phyloP scores from a whole-genome alignment of 176 grass and related monocot genomes.

The Aegilops longissima region DNA sequence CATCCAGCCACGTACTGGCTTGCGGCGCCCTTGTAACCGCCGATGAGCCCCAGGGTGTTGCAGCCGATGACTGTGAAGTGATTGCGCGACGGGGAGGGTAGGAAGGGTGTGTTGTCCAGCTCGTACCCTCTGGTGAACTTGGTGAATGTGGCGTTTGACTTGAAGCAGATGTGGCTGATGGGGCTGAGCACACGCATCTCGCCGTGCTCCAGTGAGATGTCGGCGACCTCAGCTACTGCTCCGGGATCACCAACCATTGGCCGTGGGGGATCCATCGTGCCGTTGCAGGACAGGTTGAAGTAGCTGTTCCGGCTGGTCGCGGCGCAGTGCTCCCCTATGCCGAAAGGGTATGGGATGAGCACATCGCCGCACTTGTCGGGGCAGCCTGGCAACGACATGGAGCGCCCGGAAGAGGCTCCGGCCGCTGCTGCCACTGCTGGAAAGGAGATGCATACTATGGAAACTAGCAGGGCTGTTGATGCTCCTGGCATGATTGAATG shows the following conservation, averaged over 20 bases:
- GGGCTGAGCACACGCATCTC: not conserved
- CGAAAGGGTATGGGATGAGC: constrained; percentile 22
- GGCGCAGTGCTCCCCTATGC: not conserved
- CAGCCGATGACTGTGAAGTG: constrained; percentile 7
- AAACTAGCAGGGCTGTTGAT: not conserved
- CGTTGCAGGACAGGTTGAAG: not conserved
- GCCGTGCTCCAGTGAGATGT: constrained; percentile 11
- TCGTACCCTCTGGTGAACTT: not conserved
- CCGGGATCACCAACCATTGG: not conserved
- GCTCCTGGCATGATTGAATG: constrained; percentile 9
- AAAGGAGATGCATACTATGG: not conserved
- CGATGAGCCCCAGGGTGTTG: not conserved
- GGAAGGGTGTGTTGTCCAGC: not conserved
- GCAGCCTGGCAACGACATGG: constrained; percentile 13
- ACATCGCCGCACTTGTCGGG: constrained; percentile 13
- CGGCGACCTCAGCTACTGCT: not conserved
- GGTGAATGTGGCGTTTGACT: not conserved
- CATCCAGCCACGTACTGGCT: not conserved
- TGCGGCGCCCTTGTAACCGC: not conserved
- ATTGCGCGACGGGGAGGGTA: not conserved
- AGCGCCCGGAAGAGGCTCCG: not conserved
- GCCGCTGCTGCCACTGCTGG: not conserved
- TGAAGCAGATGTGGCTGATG: not conserved
- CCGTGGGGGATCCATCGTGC: not conserved
- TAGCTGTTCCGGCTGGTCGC: not conserved